Evolutionary conservation across 257 asterid species (phyloP), one percentile per base, ranked within the genome.

Genomic region (Perilla frutescens): DNA sequence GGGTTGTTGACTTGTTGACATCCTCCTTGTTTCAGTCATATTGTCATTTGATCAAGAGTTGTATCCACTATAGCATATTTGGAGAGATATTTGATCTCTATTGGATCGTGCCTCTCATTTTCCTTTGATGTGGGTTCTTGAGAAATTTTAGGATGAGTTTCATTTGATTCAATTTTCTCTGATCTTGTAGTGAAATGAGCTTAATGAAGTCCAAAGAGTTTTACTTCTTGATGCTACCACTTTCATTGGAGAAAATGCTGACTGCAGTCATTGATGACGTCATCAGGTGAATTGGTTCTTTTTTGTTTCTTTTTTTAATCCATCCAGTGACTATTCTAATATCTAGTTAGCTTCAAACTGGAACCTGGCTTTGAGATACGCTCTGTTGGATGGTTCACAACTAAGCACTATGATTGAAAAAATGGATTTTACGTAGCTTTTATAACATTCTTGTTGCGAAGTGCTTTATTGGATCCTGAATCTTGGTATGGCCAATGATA

Each of bases 391-490:
- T 31, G 51, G 74, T 41, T 40, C 29, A 32, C 11, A 32, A 58
- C 8, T 44, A 32, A 45, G 60, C 49, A 32, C 41, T 60, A 32
- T 11, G 32, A 71, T n/a, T 70, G 54, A 47, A 56, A 39, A 36
- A 49, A 54, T 39, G 51, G 37, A 11, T 20, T 6, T 37, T 39
- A 5, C 10, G 20, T 40, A 26, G 49, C 59, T 41, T 5, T 32
- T 5, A 8, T 14, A 43, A 32, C 11, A 20, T 69, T 55, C 74
- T 54, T 41, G 31, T 41, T 65, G 7, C 41, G 48, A 49, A 70
- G 62, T 56, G 51, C 61, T 60, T 15, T 47, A 47, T 71, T 59
- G 43, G 74, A 55, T 43, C 6, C 65, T 29, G 48, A 26, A 49
- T 50, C 56, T 39, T 53, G 58, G 39, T 41, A 31, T 53, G 51